Conservation (phyloP, 2,329 filamentous ascomycete genomes). For the Venturia pyrina region DNA sequence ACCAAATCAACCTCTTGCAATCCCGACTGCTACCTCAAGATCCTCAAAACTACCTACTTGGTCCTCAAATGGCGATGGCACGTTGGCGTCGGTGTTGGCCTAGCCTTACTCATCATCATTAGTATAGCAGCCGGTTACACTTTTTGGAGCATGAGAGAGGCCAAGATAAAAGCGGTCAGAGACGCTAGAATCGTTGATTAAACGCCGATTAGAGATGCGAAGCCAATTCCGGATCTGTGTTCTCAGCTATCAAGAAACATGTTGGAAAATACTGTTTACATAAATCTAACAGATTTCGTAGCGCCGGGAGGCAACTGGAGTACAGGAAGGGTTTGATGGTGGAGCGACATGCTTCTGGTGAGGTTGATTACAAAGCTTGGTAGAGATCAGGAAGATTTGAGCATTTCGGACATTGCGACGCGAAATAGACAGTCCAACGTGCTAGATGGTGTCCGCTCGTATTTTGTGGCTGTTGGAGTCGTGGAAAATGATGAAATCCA, state of each 20-base stretch:
- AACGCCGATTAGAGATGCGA: not conserved
- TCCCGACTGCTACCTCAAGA: not conserved
- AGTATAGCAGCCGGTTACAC: not conserved
- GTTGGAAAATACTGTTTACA: not conserved
- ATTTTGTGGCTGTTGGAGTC: too few relatives aligned
- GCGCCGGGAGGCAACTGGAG: not conserved
- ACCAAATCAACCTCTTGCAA: not conserved
- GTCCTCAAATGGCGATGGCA: not conserved
- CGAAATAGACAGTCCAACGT: too few relatives aligned
- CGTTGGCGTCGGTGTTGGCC: not conserved
- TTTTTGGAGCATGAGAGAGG: not conserved
- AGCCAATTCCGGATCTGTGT: not conserved
- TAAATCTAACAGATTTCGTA: not conserved
- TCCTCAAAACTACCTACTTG: not conserved
- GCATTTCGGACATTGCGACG: too few relatives aligned
- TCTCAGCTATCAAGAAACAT: not conserved
- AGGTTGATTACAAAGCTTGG: not conserved
- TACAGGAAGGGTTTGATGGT: not conserved
- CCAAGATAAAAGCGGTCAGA: not conserved
- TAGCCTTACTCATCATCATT: not conserved
- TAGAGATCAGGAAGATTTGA: too few relatives aligned
- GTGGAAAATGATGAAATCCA: too few relatives aligned
- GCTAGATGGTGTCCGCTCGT: too few relatives aligned
- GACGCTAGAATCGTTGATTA: not conserved
- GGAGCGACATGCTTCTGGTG: not conserved